Evolutionary conservation across 306 rosid genomes (phyloP).

Genomic region (Pterocarpus macrocarpus): DNA sequence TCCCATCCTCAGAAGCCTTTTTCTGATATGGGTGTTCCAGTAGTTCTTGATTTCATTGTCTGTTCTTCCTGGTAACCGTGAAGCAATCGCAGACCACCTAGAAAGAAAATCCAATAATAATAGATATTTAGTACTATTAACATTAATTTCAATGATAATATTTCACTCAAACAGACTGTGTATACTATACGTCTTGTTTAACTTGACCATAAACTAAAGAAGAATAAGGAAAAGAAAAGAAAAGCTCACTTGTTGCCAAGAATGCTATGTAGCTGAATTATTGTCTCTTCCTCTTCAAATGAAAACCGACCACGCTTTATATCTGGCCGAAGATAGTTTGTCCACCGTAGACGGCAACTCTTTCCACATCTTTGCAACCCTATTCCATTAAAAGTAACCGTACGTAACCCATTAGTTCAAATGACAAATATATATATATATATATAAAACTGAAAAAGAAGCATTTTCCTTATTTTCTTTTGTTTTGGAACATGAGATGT

Average conservation of each 20-base stretch:
- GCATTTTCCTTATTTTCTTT: too few relatives aligned
- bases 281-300: slow-evolving; percentile 94
- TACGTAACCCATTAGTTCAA: not conserved
- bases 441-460: too few relatives aligned
- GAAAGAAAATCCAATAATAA: not conserved
- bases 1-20: slow-evolving; percentile 92
- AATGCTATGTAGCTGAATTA: slow-evolving; percentile 87
- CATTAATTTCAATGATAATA: not conserved
- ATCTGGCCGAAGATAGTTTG: slow-evolving; percentile 94
- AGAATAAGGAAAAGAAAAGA: not conserved
- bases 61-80: slow-evolving; percentile 89
- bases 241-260: slow-evolving; percentile 83
- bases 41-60: slow-evolving; percentile 96
- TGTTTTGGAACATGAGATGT: not conserved
- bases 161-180: not conserved
- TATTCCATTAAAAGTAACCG: slow-evolving; percentile 25
- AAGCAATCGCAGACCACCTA: slow-evolving; percentile 97
- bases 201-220: too few relatives aligned
- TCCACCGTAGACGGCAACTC: slow-evolving; percentile 98
- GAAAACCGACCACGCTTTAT: slow-evolving; percentile 91
- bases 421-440: not conserved
- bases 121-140: not conserved
- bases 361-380: slow-evolving; percentile 97
- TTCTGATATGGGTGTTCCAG: slow-evolving; percentile 96
- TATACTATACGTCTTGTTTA: not conserved